Evolutionary conservation across 1,284 basidiomycete species (phyloP), one percentile per base, ranked within the genome.

Genomic region (Phylloboletellus chloephorus): DNA sequence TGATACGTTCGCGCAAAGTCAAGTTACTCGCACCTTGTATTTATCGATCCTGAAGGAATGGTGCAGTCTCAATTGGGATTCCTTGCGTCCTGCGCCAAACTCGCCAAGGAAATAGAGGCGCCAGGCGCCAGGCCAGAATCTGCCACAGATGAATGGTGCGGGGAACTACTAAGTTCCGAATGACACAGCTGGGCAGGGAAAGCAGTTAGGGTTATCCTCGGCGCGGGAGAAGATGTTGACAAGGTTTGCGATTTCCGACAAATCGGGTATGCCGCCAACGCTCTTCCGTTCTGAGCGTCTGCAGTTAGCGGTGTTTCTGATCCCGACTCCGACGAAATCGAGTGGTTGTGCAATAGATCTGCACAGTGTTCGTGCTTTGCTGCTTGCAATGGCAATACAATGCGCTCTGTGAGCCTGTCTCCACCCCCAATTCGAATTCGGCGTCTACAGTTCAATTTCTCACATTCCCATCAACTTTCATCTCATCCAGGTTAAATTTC

Each of bases 361-460:
- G n/a, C n/a, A n/a, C n/a, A n/a, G n/a, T n/a, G n/a, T n/a, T n/a
- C n/a, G 17, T 4, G 10, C 11, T 15, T 29, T 22, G 21, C 19
- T 33, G 24, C 22, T 40, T 5, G 30, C 29, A 30, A 21, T 17
- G 20, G 21, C 4, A 15, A 17, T 38, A 15, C 26, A 22, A 32
- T 16, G 20, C 2, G 13, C 17, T 17, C 28, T 16, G 9, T 15
- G 12, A 50, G 29, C 28, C 37, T 21, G 26, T 20, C 15, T 17
- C 32, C 25, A 16, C 12, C n/a, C 24, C 3, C n/a, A n/a, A 34
- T 35, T 31, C 15, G 25, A 33, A 33, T 37, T 31, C 29, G n/a
- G 6, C 10, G 20, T 30, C 51, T 60, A n/a, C n/a, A n/a, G n/a
- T 58, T 52, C 50, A 36, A 23, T 31, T 38, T 12, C 26, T 31